Evolutionary conservation across 129 eudicot genomes (phyloP).

Genomic region (Chrysanthemum seticuspe): DNA sequence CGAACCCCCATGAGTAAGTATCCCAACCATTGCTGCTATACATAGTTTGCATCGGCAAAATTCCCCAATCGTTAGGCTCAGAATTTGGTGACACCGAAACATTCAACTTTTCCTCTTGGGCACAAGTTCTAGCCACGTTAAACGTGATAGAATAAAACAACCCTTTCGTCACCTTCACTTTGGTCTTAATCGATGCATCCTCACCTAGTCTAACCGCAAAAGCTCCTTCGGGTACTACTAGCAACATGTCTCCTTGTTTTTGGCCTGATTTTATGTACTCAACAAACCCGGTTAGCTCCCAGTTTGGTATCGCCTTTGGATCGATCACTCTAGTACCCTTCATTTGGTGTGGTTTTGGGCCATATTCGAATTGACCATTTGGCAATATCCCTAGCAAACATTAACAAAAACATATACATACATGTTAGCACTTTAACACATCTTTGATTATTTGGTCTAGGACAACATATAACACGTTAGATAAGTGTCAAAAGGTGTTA

Average conservation of each 20-base stretch:
- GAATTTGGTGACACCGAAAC: slow-evolving; percentile 64
- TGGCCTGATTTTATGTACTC: slow-evolving; percentile 84
- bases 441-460: background rate
- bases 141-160: slow-evolving; percentile 65
- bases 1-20: slow-evolving; percentile 70
- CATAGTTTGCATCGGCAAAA: slow-evolving; percentile 81
- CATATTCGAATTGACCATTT: slow-evolving; percentile 66
- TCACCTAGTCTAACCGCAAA: slow-evolving; percentile 72
- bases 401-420: background rate
- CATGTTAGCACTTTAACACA: too few relatives aligned
- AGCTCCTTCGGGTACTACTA: slow-evolving; percentile 79
- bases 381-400: slow-evolving; percentile 60
- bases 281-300: slow-evolving; percentile 71
- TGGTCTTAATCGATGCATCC: slow-evolving; percentile 66
- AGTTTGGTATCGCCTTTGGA: slow-evolving; percentile 59
- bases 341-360: slow-evolving; percentile 73
- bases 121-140: slow-evolving; percentile 80
- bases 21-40: slow-evolving; percentile 88
- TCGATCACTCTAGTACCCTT: slow-evolving; percentile 59
- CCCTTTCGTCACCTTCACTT: slow-evolving; percentile 52
- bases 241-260: slow-evolving; percentile 81
- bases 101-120: slow-evolving; percentile 68
- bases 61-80: slow-evolving; percentile 56
- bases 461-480: background rate
- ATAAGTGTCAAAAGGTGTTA: background rate